Base-by-base conservation (phyloP, 768 basidiomycete species). In the Boletus reticulatus region DNA sequence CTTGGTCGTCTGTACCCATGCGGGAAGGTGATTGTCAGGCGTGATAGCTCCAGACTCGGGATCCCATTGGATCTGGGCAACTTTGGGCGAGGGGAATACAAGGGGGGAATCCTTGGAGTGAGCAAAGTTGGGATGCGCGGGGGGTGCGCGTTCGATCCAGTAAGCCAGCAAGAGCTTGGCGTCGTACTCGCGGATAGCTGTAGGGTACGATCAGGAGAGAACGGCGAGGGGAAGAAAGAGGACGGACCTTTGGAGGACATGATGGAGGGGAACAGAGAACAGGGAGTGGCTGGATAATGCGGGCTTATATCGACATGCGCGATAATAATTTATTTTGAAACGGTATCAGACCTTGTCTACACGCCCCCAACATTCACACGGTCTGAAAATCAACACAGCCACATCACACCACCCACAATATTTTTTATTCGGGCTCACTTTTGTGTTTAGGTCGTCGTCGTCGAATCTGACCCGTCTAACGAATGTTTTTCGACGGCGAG, bases 101-200 rank as follows among this genome's bases (percentile, higher is more conserved):
- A 72, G 68, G 1, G 68, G 52, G 4, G 69, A 72, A 29, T 48
- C 7, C 46, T 85, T 81, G 34, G 72, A 57, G 45, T 80, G 75
- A 37, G 75, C 68, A 47, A 79, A 78, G 52, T 87, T 81, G 50
- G 87, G 76, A 43, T 88, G 85, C 64, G 92, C 85, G 13, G 88
- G 69, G 29, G 94, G 91, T 13, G 94, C 89, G 59, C 94, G 86
- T 73, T 91, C 85, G 60, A 98, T 88, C 94, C 94, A 98, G 81
- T 98, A 97, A 38, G 94, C 92, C 31, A 98, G 81, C 62, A 98
- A 83, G 64, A 98, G 91, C 81, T 98, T 99, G 63, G 96, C 96
- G 72, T 99, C 96, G 81, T 94, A 98, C 81, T 98, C 94, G 70
- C 92, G 89, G 78, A 98, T 96, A 64, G 88, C 85, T 87, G 44